Evolutionary conservation across 2,329 filamentous ascomycete genomes (phyloP).

Genomic region (Beauveria sp.): DNA sequence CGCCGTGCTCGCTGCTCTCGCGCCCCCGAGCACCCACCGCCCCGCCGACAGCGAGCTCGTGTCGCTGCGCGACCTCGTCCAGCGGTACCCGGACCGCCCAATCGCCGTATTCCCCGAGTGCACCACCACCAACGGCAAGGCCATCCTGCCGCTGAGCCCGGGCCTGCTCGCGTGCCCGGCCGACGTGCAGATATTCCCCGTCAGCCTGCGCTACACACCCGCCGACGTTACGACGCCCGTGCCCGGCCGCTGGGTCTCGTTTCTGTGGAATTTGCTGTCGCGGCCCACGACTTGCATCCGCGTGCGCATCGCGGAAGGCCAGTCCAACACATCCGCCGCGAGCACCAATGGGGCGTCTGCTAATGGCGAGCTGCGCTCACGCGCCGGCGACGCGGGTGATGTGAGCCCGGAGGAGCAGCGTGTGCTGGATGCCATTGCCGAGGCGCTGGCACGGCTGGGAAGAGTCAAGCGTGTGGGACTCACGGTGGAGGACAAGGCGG

Average conservation of each 20-base stretch:
- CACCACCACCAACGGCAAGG: constrained; percentile 88
- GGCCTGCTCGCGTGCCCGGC: constrained; percentile 62
- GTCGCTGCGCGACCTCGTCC: constrained; percentile 55
- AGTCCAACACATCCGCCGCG: constrained; percentile 44
- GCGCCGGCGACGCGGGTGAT: constrained; percentile 24
- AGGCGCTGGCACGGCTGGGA: constrained; percentile 79
- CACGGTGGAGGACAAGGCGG: constrained; percentile 72
- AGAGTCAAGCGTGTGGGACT: constrained; percentile 84
- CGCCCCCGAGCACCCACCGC: constrained; percentile 38
- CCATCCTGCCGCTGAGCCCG: constrained; percentile 76
- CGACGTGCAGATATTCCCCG: constrained; percentile 74
- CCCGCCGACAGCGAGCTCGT: constrained; percentile 43
- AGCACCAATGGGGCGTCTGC: constrained; percentile 28
- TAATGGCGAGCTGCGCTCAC: constrained; percentile 21
- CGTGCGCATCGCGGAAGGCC: constrained; percentile 77
- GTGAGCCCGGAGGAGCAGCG: constrained; percentile 53
- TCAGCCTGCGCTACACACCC: constrained; percentile 83
- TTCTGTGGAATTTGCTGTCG: constrained; percentile 81
- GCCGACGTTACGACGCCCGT: constrained; percentile 87
- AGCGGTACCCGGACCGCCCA: constrained; percentile 62
- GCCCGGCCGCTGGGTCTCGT: constrained; percentile 62
- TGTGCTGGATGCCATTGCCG: constrained; percentile 71
- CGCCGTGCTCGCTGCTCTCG: constrained; percentile 68
- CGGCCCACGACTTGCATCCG: constrained; percentile 83
- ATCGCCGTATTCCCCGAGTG: constrained; percentile 90